Evolutionary conservation across 148 eudicot species (phyloP), one percentile per base, ranked within the genome.

Genomic region (Oxyria digyna): DNA sequence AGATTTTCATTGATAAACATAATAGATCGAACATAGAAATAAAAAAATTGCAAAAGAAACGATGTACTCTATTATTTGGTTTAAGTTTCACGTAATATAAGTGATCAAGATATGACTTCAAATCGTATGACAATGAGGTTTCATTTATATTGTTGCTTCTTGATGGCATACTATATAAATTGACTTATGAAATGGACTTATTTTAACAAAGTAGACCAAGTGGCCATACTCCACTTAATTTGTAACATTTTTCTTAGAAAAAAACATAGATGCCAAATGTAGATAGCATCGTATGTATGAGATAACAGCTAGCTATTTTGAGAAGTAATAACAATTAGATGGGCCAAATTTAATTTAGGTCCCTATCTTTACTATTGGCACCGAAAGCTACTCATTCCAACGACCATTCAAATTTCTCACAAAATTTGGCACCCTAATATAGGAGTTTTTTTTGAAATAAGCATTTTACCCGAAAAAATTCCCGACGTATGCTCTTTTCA

Each of bases 351-450:
- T n/a, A n/a, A n/a, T n/a, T n/a, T n/a, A 21, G 59, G 59, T 52
- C 59, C 59, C 59, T 6, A 23, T 52, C 59, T 52, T 45, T 52
- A 52, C 59, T 3, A n/a, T n/a, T 23, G 31, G 13, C 59, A 52
- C 3, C 29, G 29, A 52, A 52, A 20, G 27, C 23, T 52, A 52
- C 27, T 52, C 23, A 21, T 20, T 52, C 29, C 29, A 52, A 52
- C 6, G 59, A 52, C 59, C 14, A 20, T 50, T 20, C 59, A 52
- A 20, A 18, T 20, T n/a, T 24, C 12, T 8, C 6, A n/a, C 18
- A 20, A 23, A 52, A n/a, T n/a, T 52, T 52, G 29, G 59, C 59
- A 52, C 59, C 59, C 59, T 21, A 52, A n/a, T n/a, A n/a, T n/a
- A n/a, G n/a, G n/a, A n/a, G n/a, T n/a, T n/a, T n/a, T n/a, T n/a